phyloP scores from a whole-genome alignment of 768 basidiomycete species.

The Suillus sp. region DNA sequence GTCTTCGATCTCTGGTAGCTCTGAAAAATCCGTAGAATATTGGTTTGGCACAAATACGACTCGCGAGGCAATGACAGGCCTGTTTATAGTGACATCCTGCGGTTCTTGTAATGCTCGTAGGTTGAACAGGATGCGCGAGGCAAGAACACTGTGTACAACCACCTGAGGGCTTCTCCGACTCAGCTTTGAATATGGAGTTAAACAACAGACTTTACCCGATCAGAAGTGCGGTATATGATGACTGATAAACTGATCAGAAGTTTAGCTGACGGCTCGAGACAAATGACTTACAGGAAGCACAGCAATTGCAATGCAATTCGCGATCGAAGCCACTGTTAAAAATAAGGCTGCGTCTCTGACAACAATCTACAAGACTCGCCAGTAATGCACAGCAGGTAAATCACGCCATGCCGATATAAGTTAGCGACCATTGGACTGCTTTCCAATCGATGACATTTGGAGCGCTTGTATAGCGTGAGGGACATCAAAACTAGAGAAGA shows the following conservation, averaged over 20 bases:
- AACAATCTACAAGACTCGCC: neutral
- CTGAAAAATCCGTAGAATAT: neutral
- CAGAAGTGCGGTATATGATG: neutral
- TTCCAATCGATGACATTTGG: neutral
- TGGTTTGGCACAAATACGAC: neutral
- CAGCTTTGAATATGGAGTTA: neutral
- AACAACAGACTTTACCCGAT: neutral
- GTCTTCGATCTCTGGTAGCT: neutral
- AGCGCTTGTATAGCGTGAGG: neutral
- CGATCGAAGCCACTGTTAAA: neutral
- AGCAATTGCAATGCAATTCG: neutral
- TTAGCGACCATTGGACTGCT: neutral
- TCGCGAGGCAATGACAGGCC: neutral
- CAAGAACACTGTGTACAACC: neutral
- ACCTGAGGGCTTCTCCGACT: slow-evolving; percentile 1
- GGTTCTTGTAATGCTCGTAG: neutral
- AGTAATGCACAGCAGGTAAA: neutral
- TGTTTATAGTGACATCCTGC: neutral
- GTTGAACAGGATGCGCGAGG: neutral
- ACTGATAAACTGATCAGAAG: neutral
- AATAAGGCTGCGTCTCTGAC: neutral
- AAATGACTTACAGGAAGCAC: neutral
- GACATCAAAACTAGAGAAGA: neutral
- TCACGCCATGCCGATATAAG: slow-evolving; percentile 3
- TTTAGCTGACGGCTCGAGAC: neutral